Conservation (phyloP, 805 yeast genomes). For the Saccharomycopsis schoenii region DNA sequence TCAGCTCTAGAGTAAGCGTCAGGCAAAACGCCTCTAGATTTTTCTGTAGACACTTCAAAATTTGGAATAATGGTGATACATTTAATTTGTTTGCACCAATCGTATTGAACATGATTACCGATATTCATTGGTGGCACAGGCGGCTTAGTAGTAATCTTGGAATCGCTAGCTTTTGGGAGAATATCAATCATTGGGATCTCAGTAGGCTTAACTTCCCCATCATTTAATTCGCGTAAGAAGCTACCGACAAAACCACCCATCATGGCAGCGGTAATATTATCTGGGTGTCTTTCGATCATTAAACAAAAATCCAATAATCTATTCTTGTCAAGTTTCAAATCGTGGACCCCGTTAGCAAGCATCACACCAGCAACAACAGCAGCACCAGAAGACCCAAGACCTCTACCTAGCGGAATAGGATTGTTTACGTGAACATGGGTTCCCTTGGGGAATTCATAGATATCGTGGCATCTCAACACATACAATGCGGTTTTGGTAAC, state of each 20-base stretch:
- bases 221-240: conserved; percentile 69
- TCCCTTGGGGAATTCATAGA: conserved; percentile 71
- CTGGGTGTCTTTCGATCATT: conserved; percentile 98
- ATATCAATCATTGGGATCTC: conserved; percentile 82
- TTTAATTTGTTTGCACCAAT: conserved; percentile 71
- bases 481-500: conserved; percentile 91
- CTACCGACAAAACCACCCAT: conserved; percentile 98
- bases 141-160: conserved; percentile 55
- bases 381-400: conserved; percentile 95
- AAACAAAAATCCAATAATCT: conserved; percentile 89
- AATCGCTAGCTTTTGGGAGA: conserved; percentile 68
- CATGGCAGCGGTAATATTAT: conserved; percentile 97
- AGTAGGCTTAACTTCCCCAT: conserved; percentile 61
- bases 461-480: conserved; percentile 74
- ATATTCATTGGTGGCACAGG: conserved; percentile 77
- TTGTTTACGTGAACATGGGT: conserved; percentile 73
- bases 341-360: conserved; percentile 78
- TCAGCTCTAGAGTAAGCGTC: conserved; percentile 66
- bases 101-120: conserved; percentile 81
- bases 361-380: conserved; percentile 96
- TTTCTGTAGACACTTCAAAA: conserved; percentile 90
- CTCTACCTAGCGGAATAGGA: conserved; percentile 95
- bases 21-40: conserved; percentile 85
- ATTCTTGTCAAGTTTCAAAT: conserved; percentile 59
- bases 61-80: conserved; percentile 90